Conservation (phyloP, 163 green algal species). For the Coccomyxa subellipsoidea region DNA sequence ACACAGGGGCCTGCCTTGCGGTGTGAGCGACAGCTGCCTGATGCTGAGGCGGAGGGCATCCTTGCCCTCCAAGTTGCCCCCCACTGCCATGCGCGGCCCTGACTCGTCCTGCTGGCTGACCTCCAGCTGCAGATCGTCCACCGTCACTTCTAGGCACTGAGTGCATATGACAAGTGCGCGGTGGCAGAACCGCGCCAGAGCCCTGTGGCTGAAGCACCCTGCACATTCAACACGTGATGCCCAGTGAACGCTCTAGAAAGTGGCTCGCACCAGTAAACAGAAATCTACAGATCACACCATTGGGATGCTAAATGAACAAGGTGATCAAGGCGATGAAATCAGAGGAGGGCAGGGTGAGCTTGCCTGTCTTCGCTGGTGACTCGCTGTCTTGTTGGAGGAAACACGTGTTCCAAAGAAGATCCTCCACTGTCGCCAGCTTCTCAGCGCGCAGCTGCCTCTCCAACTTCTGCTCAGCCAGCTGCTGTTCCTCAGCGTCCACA, state of each 20-base stretch:
- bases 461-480: neutral
- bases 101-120: constrained; percentile 51
- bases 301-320: neutral
- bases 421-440: constrained; percentile 42
- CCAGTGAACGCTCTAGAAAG: too few relatives aligned
- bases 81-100: constrained; percentile 29
- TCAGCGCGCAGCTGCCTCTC: constrained; percentile 16
- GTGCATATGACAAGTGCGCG: constrained; percentile 28
- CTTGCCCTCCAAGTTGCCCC: constrained; percentile 31
- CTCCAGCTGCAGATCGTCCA: constrained; percentile 25
- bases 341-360: neutral
- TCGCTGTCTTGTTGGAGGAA: neutral
- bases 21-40: constrained; percentile 31
- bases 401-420: constrained; percentile 47
- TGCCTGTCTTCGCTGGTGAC: neutral
- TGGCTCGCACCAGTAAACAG: neutral
- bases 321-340: neutral
- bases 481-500: neutral
- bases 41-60: constrained; percentile 39
- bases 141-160: constrained; percentile 38
- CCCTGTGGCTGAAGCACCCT: neutral
- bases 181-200: constrained; percentile 22
- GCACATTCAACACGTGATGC: neutral
- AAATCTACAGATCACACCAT: neutral
- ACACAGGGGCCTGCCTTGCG: constrained; percentile 17